Evolutionary conservation across 805 yeast species (phyloP), one percentile per base, ranked within the genome.

Genomic region (Grigorovia jiainica): DNA sequence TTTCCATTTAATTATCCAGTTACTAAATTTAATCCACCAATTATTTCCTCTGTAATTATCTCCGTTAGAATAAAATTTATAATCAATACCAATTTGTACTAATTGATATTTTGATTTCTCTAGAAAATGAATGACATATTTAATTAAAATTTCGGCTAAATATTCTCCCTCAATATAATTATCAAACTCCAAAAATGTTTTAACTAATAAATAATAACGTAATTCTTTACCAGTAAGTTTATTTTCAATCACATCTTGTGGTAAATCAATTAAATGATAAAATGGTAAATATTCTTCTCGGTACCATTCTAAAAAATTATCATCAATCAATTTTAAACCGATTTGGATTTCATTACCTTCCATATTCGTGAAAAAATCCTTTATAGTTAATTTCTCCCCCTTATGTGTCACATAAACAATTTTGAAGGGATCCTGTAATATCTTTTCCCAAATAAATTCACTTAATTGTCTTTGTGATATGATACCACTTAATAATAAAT

Each of bases 41-140:
- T 47, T 47, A 7, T 44, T 27, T 11, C 13, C 19, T 13, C 23
- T n/a, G 19, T 20, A 42, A 4, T 38, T 29, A 8, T 33, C 43
- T 2, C 20, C 20, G 39, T 7, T 44, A 30, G 4, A 43, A 40
- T 21, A 21, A 41, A 52, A 50, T 39, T 51, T 55, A 41, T 64
- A 60, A 36, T 59, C 65, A 6, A 67, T 54, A 1, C 68, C 65
- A 16, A 65, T 46, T 41, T 66, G 70, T 3, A 61, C 64, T 19
- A 55, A 49, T 42, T 66, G 68, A 44, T 67, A 67, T 44, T 67
- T 67, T 18, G 65, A 57, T 37, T 59, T 64, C 42, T 67, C 71
- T 33, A 62, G 53, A 23, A 44, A 39, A 34, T 57, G 53, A 3
- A 66, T 48, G 1, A 59, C 62, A 43, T 63, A 58, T 38, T 53